Percentiles rank a stretch among this genome's conserved stretches.
phyloP scores from a whole-genome alignment of 371 early-diverging fungal species.

The Apophysomyces ossiformis region DNA sequence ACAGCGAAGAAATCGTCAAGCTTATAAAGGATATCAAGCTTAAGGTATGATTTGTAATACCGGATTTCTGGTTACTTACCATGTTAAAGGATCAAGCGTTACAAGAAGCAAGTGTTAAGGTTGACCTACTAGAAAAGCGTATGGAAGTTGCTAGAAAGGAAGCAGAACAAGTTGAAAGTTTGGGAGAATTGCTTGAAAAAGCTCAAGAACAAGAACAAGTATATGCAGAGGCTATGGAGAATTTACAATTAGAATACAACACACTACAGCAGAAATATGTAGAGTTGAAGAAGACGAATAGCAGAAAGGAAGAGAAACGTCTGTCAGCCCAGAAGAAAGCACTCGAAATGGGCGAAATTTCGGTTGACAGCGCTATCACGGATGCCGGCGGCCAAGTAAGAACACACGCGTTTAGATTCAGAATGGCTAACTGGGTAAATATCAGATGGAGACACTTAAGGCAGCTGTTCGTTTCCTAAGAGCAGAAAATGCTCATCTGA shows the following conservation, averaged over 20 bases:
- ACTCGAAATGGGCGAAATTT: constrained; percentile 20
- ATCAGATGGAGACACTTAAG: constrained; percentile 67
- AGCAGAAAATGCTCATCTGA: constrained; percentile 82
- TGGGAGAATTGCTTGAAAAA: constrained; percentile 66
- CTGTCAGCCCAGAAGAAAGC: constrained; percentile 35
- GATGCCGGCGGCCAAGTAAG: constrained; percentile 3
- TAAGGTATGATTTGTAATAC: constrained; percentile 42
- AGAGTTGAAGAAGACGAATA: constrained; percentile 56
- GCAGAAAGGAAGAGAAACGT: constrained; percentile 50
- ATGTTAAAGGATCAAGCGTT: constrained; percentile 65
- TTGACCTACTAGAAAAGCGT: constrained; percentile 81
- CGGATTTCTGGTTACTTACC: neutral
- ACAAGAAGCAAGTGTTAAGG: constrained; percentile 76
- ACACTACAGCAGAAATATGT: constrained; percentile 69
- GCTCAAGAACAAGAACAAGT: constrained; percentile 65
- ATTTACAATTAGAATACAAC: constrained; percentile 75
- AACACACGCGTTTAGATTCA: neutral
- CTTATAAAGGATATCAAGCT: constrained; percentile 74
- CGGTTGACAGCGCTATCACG: constrained; percentile 2
- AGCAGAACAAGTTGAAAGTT: constrained; percentile 64
- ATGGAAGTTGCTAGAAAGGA: constrained; percentile 72
- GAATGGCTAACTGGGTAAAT: neutral
- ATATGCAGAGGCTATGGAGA: constrained; percentile 77
- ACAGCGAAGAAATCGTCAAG: constrained; percentile 77
- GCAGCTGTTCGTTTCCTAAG: constrained; percentile 77